Evolutionary conservation across 192 early-diverging fungal species (phyloP).

Genomic region (Mortierella claussenii): DNA sequence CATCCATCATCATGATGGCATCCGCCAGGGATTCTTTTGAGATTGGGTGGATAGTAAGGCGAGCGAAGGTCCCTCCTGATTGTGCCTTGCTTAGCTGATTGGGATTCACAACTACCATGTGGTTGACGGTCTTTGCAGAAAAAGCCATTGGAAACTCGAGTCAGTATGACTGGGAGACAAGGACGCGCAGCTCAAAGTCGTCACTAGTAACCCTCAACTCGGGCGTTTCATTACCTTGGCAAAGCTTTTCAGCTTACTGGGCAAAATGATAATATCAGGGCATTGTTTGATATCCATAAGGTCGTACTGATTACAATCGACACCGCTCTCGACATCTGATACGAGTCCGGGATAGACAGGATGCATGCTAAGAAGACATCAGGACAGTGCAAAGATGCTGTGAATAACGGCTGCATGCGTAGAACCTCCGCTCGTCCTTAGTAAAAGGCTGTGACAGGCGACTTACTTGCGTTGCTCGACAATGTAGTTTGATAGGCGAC

Average conservation of each 20-base stretch:
- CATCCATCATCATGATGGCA: slow-evolving; percentile 41
- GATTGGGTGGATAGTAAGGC: slow-evolving; percentile 76
- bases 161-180: background rate
- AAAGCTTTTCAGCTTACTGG: slow-evolving; percentile 78
- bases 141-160: too few relatives aligned
- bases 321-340: slow-evolving; percentile 37
- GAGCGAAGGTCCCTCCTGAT: slow-evolving; percentile 85
- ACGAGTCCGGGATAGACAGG: slow-evolving; percentile 80
- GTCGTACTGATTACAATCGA: slow-evolving; percentile 50
- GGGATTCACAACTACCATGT: slow-evolving; percentile 87
- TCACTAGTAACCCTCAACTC: too few relatives aligned
- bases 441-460: too few relatives aligned
- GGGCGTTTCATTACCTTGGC: too few relatives aligned
- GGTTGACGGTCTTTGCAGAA: too few relatives aligned
- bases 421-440: too few relatives aligned
- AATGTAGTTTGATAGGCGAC: slow-evolving; percentile 78
- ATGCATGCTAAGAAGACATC: slow-evolving; percentile 69
- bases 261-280: slow-evolving; percentile 88
- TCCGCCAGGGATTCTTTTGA: slow-evolving; percentile 5
- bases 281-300: slow-evolving; percentile 61
- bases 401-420: background rate
- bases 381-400: background rate
- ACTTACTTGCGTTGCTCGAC: slow-evolving; percentile 79
- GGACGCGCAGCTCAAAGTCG: background rate
- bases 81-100: slow-evolving; percentile 76